Conservation (phyloP, 306 rosid species). For the Cicer yamashitae region DNA sequence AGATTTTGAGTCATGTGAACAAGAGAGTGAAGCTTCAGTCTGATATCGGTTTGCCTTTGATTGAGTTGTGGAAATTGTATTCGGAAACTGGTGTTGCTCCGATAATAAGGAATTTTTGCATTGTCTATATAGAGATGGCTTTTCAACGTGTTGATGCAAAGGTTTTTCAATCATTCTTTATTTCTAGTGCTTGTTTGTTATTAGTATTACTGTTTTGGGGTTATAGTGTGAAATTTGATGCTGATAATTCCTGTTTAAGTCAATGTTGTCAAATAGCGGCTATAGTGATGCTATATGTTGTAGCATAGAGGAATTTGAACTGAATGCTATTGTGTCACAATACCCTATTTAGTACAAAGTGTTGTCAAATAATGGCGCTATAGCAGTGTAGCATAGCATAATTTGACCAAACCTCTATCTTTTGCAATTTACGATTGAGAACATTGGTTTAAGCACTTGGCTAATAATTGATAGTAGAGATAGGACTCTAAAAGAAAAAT, state of each 20-base stretch:
- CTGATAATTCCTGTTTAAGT: conserved; percentile 25
- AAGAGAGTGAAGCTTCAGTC: conserved; percentile 93
- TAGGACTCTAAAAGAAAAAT: neutral
- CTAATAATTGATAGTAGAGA: conserved; percentile 16
- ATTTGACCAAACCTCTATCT: no score
- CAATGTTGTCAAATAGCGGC: no score
- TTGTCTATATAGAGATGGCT: conserved; percentile 95
- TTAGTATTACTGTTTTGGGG: conserved; percentile 8
- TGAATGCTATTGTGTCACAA: no score
- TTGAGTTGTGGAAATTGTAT: conserved; percentile 80
- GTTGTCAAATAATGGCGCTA: no score
- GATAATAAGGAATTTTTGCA: conserved; percentile 92
- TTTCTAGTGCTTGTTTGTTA: conserved; percentile 29
- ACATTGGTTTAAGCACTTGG: neutral
- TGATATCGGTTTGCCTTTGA: conserved; percentile 82
- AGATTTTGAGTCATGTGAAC: conserved; percentile 96
- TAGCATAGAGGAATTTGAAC: no score
- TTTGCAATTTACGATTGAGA: no score
- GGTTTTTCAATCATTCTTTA: conserved; percentile 50
- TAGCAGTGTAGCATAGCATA: no score
- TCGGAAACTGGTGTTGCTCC: conserved; percentile 65
- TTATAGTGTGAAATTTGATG: conserved; percentile 5
- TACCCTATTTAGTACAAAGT: no score
- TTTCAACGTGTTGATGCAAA: conserved; percentile 72
- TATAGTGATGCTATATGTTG: no score